Conservation (phyloP, 179 eudicot genomes). For the Beta macrorhiza region DNA sequence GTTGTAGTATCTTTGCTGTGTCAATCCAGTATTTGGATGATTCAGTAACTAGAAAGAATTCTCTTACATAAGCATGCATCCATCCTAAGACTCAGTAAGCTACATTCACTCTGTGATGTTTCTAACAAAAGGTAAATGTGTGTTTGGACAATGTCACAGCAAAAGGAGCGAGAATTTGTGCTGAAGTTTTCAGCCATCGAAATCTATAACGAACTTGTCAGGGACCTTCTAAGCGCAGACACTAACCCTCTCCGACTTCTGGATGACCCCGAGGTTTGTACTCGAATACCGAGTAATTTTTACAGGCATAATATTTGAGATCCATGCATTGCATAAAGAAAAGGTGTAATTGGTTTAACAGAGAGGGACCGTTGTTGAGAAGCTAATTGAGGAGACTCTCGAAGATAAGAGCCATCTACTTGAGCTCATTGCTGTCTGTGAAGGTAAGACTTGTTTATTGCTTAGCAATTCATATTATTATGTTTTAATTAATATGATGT, state of each 20-base stretch:
- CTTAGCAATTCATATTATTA: too few species aligned
- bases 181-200: constrained; percentile 86
- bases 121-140: not conserved
- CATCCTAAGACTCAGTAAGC: not conserved
- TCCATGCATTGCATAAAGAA: not conserved
- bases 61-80: not conserved
- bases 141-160: constrained; percentile 36
- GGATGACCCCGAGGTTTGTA: constrained; percentile 84
- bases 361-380: constrained; percentile 90
- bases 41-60: not conserved
- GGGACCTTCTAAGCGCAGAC: constrained; percentile 70
- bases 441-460: constrained; percentile 40
- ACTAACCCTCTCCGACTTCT: constrained; percentile 72
- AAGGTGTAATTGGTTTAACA: constrained; percentile 22
- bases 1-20: too few species aligned
- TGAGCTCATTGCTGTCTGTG: constrained; percentile 71
- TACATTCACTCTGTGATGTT: not conserved
- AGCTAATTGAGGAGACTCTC: constrained; percentile 62
- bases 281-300: not conserved
- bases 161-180: constrained; percentile 62
- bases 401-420: constrained; percentile 63
- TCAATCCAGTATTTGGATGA: not conserved
- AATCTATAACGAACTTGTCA: constrained; percentile 83
- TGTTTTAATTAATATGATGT: not conserved
- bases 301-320: too few species aligned